phyloP scores from a whole-genome alignment of 2,329 filamentous ascomycete species.

The Torrubiellomyces zombiae region DNA sequence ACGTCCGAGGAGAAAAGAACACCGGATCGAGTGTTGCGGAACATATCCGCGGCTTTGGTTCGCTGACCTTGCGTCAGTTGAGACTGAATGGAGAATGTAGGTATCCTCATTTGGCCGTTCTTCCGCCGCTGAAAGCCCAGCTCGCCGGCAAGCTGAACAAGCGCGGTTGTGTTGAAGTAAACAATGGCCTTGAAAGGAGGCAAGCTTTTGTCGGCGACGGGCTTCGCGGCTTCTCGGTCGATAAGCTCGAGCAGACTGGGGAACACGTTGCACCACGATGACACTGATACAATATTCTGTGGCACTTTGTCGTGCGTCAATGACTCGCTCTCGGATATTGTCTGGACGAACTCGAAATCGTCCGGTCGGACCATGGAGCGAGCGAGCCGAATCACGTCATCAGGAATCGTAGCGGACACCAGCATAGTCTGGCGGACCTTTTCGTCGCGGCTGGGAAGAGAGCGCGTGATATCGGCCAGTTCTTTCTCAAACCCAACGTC shows the following conservation, averaged over 20 bases:
- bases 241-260: constrained; percentile 66
- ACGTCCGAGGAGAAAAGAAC: constrained; percentile 67
- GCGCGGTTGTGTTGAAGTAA: constrained; percentile 68
- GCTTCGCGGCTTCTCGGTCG: constrained; percentile 36
- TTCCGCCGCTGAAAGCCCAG: constrained; percentile 26
- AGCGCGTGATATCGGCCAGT: constrained; percentile 40
- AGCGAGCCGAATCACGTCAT: constrained; percentile 66
- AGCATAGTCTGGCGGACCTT: constrained; percentile 77
- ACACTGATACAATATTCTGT: constrained; percentile 54
- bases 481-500: constrained; percentile 73
- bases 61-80: constrained; percentile 54
- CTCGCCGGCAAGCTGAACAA: constrained; percentile 47
- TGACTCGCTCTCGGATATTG: constrained; percentile 64
- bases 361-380: constrained; percentile 57
- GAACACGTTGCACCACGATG: constrained; percentile 57
- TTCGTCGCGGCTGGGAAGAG: constrained; percentile 44
- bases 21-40: constrained; percentile 46
- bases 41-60: constrained; percentile 53
- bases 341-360: constrained; percentile 79
- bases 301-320: constrained; percentile 76
- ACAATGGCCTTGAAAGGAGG: constrained; percentile 88
- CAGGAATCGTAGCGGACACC: constrained; percentile 86
- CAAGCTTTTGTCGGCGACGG: constrained; percentile 18
- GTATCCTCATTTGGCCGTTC: constrained; percentile 20
- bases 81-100: constrained; percentile 54